These are phyloP conservation scores for Vinca minor DNA, from an alignment of 257 asterid genomes.

Conservation along the genomic window DNA sequence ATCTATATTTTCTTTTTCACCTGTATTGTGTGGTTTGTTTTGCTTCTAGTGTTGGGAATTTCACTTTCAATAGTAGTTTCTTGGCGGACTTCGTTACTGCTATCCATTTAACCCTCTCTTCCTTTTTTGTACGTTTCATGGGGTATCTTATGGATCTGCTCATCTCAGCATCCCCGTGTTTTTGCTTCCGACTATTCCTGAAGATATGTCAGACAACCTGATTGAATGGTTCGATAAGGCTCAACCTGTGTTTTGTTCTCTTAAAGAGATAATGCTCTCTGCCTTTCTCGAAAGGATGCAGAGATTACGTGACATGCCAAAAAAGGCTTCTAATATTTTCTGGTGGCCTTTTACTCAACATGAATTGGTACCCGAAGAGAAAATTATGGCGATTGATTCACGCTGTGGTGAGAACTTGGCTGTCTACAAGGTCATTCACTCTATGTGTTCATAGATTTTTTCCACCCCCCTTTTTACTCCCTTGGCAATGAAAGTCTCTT, in stretches of 20 bases:
- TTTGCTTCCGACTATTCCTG: conserved; percentile 76
- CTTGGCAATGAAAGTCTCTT: background rate
- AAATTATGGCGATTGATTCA: conserved; percentile 86
- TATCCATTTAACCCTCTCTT: background rate
- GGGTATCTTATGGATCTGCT: conserved; percentile 1
- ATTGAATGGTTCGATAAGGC: conserved; percentile 73
- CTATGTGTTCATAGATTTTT: no score
- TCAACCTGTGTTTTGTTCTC: conserved; percentile 52
- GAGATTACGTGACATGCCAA: conserved; percentile 64
- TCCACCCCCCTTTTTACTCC: no score
- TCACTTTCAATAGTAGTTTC: background rate
- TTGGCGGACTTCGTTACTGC: background rate
- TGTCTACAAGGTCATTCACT: conserved; percentile 53
- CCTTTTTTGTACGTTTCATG: background rate
- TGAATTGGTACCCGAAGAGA: conserved; percentile 65
- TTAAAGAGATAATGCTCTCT: conserved; percentile 67
- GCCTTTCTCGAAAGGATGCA: conserved; percentile 44
- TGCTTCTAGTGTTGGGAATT: background rate
- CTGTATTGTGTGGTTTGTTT: conserved; percentile 4
- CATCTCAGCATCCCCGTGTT: conserved; percentile 72
- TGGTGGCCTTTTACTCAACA: conserved; percentile 99
- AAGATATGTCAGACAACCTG: conserved; percentile 69
- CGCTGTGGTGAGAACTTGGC: conserved; percentile 95
- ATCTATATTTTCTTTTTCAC: background rate
- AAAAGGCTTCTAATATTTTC: conserved; percentile 57